phyloP scores from a whole-genome alignment of 768 basidiomycete species.

The Mycena kentingensis region DNA sequence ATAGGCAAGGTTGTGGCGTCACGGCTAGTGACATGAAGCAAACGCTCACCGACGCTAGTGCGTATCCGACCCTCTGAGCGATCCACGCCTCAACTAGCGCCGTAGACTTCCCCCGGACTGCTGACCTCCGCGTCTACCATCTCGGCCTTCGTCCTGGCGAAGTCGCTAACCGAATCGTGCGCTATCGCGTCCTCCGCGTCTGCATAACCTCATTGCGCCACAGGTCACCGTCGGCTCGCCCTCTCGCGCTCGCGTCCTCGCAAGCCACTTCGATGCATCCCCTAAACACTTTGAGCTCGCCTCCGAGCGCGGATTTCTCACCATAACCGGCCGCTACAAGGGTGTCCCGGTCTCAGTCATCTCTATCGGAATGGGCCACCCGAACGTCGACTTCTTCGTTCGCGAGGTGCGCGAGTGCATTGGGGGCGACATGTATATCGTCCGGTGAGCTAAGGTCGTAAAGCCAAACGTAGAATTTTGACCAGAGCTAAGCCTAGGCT shows the following conservation, averaged over 20 bases:
- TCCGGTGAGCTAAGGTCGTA: constrained; percentile 41
- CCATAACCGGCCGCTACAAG: constrained; percentile 67
- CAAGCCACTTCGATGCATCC: constrained; percentile 58
- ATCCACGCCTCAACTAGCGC: constrained; percentile 1
- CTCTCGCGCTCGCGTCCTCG: constrained; percentile 63
- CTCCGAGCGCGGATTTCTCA: constrained; percentile 77
- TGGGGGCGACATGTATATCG: constrained; percentile 56
- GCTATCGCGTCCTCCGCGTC: constrained; percentile 18
- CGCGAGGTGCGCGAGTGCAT: constrained; percentile 78
- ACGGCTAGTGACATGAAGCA: too few relatives aligned
- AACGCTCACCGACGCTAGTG: constrained; percentile 66
- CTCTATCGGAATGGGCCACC: constrained; percentile 81
- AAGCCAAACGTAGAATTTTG: too few relatives aligned
- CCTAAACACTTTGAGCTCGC: constrained; percentile 62
- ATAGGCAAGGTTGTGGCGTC: too few relatives aligned
- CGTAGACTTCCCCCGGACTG: constrained; percentile 76
- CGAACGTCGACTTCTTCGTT: constrained; percentile 86
- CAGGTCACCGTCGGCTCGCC: constrained; percentile 78
- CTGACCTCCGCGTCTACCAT: constrained; percentile 76
- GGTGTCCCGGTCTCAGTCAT: constrained; percentile 68
- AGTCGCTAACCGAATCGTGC: constrained; percentile 78
- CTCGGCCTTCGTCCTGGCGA: constrained; percentile 75
- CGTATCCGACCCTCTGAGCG: constrained; percentile 30
- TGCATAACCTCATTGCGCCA: not conserved
- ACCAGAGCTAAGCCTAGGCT: constrained; percentile 77